Base-by-base conservation (phyloP, 768 basidiomycete species). In the Paxillus rubicundulus region DNA sequence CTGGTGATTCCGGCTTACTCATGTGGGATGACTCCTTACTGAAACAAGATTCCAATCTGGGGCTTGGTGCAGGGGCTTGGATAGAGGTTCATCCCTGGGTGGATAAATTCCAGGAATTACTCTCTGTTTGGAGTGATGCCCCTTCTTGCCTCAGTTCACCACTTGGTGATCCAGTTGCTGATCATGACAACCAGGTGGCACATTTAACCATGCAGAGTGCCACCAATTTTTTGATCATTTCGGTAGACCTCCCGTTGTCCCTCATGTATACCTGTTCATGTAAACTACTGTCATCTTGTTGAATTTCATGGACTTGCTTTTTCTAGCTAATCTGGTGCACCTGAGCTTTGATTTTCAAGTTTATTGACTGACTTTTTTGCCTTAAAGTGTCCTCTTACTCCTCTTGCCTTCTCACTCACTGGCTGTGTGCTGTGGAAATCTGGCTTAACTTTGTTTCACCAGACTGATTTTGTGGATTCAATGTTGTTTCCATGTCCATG, bases 241-340 rank as follows among this genome's bases (percentile, higher is more conserved):
- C 10, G 30, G 53, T 45, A 20, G 44, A 28, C 53, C 48, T 2
- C 53, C 53, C 18, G 14, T 54, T 16, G 43, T 54, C 37, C 53
- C 37, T 3, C 53, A 54, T 21, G 9, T 18, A 2, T 46, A 50
- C 20, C 53, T 30, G 0, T 38, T 42, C 7, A 3, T 32, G 9
- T 49, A n/a, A 30, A 30, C 30, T 30, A 10, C 30, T 30, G 30
- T 30, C 30, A 30, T 30, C 30, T 30, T 30, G 9, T 30, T 2
- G 30, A 30, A 30, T 30, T 30, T 30, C 9, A 30, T 6, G 6
- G 30, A 30, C 30, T 30, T 30, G 7, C 10, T 30, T 30, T 30
- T 30, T 30, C 30, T 10, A 10, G 9, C 30, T 30, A 30, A 30
- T 30, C 30, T 30, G 10, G 30, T 6, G 4, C 10, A 30, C 30